A percentile compares a stretch with the other conserved stretches of the same genome.
phyloP scores from a whole-genome alignment of 2,329 filamentous ascomycete species.

The Pestalotiopsis sp. region DNA sequence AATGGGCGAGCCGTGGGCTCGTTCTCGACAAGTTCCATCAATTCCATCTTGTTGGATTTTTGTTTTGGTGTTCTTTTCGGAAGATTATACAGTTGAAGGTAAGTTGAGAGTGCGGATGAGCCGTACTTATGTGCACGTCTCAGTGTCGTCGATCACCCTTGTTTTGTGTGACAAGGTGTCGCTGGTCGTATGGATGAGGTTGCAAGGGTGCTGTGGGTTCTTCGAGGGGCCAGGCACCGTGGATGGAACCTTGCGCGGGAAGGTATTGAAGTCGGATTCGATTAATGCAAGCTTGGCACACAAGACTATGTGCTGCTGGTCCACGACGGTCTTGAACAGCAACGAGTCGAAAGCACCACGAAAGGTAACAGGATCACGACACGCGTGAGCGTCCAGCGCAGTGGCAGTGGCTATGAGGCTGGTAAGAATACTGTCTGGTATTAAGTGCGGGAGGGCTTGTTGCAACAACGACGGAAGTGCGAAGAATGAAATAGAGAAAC shows the following conservation, averaged over 20 bases:
- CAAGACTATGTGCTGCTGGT: constrained; percentile 33
- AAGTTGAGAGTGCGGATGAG: constrained; percentile 22
- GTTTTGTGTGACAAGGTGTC: constrained; percentile 25
- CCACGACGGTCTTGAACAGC: constrained; percentile 25
- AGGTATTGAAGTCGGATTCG: constrained; percentile 35
- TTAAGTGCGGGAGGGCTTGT: constrained; percentile 6
- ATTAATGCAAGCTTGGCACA: constrained; percentile 36
- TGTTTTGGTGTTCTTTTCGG: constrained; percentile 15
- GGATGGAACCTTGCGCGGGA: constrained; percentile 34
- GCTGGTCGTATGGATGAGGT: constrained; percentile 22
- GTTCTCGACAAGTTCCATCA: constrained; percentile 67
- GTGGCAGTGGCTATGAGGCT: constrained; percentile 8
- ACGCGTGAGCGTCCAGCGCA: constrained; percentile 24
- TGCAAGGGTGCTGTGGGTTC: constrained; percentile 28
- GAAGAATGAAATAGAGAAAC: constrained; percentile 2
- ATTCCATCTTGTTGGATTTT: constrained; percentile 53
- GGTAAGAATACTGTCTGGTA: constrained; percentile 6
- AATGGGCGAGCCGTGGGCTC: constrained; percentile 65
- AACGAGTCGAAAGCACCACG: constrained; percentile 19
- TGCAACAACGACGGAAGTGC: not conserved
- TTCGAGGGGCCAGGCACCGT: constrained; percentile 28
- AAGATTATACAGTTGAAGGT: constrained; percentile 8
- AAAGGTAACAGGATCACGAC: constrained; percentile 9
- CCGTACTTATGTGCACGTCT: constrained; percentile 33
- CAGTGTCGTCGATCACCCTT: constrained; percentile 18